phyloP scores from a whole-genome alignment of 2,329 filamentous ascomycete species.

The Pseudogymnoascus sp. region DNA sequence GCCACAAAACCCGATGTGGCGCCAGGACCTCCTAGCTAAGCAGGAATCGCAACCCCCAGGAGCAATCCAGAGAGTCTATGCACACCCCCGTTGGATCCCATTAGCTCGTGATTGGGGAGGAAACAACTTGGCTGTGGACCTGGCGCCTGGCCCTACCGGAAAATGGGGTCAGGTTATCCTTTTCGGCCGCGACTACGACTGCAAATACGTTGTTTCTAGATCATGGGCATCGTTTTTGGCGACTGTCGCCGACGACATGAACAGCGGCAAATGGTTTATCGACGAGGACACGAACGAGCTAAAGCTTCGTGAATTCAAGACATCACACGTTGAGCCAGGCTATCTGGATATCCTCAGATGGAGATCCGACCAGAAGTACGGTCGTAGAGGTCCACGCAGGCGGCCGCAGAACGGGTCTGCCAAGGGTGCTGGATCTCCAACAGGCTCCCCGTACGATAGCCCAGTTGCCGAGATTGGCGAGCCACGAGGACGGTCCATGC shows the following conservation, averaged over 20 bases:
- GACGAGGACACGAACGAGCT: constrained; percentile 89
- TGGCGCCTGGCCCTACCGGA: constrained; percentile 81
- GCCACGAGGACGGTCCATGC: constrained; percentile 61
- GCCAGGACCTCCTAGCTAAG: constrained; percentile 70
- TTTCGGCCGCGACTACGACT: constrained; percentile 95
- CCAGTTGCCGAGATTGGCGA: constrained; percentile 52
- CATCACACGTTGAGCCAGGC: constrained; percentile 76
- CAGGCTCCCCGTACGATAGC: constrained; percentile 55
- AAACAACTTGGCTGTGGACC: constrained; percentile 90
- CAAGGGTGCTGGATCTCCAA: constrained; percentile 35
- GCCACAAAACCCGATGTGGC: constrained; percentile 58
- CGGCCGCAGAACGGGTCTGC: constrained; percentile 26
- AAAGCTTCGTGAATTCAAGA: constrained; percentile 86
- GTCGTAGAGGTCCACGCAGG: constrained; percentile 45
- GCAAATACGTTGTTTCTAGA: constrained; percentile 89
- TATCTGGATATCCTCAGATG: constrained; percentile 94
- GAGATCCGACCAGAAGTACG: constrained; percentile 93
- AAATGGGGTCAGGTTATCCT: constrained; percentile 96
- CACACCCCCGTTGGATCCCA: constrained; percentile 91
- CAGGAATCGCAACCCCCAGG: constrained; percentile 84
- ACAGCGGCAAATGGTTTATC: constrained; percentile 81
- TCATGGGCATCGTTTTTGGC: constrained; percentile 88
- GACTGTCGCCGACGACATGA: constrained; percentile 79
- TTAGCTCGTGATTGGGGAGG: constrained; percentile 96
- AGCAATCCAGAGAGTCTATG: constrained; percentile 84